phyloP scores from a whole-genome alignment of 2,329 filamentous ascomycete species.

The Aspergillus alliaceus region DNA sequence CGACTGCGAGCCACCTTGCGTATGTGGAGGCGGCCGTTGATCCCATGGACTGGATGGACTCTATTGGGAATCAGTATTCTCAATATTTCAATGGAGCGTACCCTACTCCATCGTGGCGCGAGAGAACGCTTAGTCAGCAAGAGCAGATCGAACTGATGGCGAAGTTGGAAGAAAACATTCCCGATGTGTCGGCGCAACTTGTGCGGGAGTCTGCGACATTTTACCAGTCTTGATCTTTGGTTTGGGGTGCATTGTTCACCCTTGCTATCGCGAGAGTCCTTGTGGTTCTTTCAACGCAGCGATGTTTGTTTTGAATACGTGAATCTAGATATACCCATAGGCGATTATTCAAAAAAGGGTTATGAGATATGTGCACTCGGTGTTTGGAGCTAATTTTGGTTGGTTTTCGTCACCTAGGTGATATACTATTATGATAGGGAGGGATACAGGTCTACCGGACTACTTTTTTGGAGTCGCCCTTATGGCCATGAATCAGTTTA shows the following conservation, averaged over 20 bases:
- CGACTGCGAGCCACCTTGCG: constrained; percentile 35
- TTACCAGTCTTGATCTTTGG: constrained; percentile 37
- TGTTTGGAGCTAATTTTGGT: constrained; percentile 9
- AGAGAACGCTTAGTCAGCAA: constrained; percentile 71
- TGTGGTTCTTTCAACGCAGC: not conserved
- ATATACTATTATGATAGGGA: not conserved
- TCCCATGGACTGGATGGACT: constrained; percentile 44
- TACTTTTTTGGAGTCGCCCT: not conserved
- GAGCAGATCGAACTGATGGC: constrained; percentile 84
- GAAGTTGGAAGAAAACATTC: constrained; percentile 64
- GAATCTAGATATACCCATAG: constrained; percentile 12
- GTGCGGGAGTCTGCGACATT: constrained; percentile 42
- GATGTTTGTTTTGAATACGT: constrained; percentile 1
- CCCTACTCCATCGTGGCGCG: constrained; percentile 50
- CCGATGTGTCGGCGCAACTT: constrained; percentile 43
- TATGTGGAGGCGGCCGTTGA: constrained; percentile 36
- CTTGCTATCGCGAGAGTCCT: not conserved
- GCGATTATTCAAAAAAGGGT: constrained; percentile 4
- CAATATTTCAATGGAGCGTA: constrained; percentile 49
- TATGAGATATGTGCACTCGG: not conserved
- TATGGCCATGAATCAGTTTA: not conserved
- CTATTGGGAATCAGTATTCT: constrained; percentile 48
- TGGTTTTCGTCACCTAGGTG: not conserved
- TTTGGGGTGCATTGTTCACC: not conserved
- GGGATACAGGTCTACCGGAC: not conserved